A percentile compares a stretch with the other conserved stretches of the same genome.
These are phyloP conservation scores for Ulota crispa DNA, from an alignment of 225 moss, liverwort and hornwort species.

Conservation along the genomic window DNA sequence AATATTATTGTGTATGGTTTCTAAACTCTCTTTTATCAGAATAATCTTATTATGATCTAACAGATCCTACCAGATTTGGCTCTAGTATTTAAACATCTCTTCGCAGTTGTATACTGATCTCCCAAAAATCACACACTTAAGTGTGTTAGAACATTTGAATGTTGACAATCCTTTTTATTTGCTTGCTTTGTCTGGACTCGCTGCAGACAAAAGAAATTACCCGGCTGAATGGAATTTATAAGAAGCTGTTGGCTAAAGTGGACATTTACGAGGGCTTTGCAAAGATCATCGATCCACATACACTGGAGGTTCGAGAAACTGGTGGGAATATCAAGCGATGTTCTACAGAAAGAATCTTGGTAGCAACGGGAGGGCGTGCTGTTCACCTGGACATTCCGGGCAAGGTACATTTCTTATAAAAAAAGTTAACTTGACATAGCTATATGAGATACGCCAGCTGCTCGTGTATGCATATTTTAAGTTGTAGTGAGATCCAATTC, in stretches of 20 bases:
- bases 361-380: constrained; percentile 79
- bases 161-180: background rate
- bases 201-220: constrained; percentile 66
- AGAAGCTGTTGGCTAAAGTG: constrained; percentile 62
- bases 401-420: constrained; percentile 35
- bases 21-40: background rate
- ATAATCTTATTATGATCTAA: too few species aligned
- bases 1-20: background rate
- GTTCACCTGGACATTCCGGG: constrained; percentile 71
- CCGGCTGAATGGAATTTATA: constrained; percentile 71
- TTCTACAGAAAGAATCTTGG: constrained; percentile 62
- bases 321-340: constrained; percentile 50
- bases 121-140: background rate
- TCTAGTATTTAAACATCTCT: background rate
- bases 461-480: background rate
- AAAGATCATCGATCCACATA: constrained; percentile 60
- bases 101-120: background rate
- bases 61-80: background rate
- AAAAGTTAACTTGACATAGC: background rate
- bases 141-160: background rate
- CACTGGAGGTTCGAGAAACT: constrained; percentile 57
- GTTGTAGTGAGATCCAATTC: background rate
- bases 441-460: background rate
- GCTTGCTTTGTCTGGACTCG: background rate
- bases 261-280: constrained; percentile 65